Conservation (phyloP, 108 stramenopile genomes). For the Fistulifera pelliculosa region DNA sequence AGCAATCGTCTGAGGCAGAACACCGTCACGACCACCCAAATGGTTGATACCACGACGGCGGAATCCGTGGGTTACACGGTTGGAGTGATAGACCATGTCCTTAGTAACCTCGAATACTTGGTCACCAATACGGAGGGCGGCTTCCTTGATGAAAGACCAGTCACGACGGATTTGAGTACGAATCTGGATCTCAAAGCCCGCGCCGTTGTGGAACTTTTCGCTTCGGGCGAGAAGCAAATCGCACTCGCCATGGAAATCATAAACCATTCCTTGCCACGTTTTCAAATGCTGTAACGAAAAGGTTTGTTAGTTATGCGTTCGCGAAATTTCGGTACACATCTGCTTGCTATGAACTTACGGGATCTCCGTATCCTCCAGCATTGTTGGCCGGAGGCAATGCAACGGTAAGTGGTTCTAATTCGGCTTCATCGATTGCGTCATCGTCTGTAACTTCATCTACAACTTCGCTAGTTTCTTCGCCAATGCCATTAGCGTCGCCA, state of each 20-base stretch:
- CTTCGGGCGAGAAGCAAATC: conserved; percentile 7
- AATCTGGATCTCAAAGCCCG: conserved; percentile 5
- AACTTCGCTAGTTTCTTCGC: too few relatives aligned
- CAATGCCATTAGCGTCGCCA: too few relatives aligned
- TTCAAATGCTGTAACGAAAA: conserved; percentile 5
- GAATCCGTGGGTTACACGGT: too few relatives aligned
- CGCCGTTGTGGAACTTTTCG: too few relatives aligned
- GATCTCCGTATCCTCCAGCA: too few relatives aligned
- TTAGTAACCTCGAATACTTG: conserved; percentile 7
- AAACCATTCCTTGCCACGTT: conserved; percentile 6
- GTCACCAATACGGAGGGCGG: conserved; percentile 8
- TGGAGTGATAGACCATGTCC: neutral
- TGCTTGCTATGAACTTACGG: too few relatives aligned
- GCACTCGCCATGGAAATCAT: conserved; percentile 12
- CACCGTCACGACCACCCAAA: neutral
- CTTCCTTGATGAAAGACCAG: conserved; percentile 8
- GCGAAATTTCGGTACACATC: too few relatives aligned
- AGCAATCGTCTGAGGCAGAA: neutral
- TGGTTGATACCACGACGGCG: conserved; percentile 1
- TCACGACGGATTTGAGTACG: conserved; percentile 8
- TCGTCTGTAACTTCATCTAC: too few relatives aligned
- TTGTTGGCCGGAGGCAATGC: too few relatives aligned
- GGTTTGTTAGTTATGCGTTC: too few relatives aligned
- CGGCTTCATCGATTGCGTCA: too few relatives aligned
- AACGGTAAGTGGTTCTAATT: too few relatives aligned